Percentiles rank a stretch among this genome's conserved stretches.
These are phyloP conservation scores for Coemansia sp. DNA, from an alignment of 192 early-diverging fungal genomes.

Conservation along the genomic window DNA sequence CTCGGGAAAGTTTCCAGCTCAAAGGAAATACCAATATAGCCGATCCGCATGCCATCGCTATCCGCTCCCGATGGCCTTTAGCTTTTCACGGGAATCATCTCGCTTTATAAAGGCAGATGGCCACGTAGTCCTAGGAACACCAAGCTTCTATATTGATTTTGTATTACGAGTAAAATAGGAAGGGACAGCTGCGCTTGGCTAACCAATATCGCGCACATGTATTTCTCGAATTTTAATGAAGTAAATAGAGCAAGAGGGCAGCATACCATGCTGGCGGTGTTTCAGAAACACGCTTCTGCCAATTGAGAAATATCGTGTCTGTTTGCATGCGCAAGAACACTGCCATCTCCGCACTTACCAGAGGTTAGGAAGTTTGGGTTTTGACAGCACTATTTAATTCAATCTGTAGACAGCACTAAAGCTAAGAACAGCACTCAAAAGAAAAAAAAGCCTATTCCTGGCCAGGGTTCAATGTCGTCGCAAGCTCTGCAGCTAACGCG, in stretches of 20 bases:
- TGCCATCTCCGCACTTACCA: neutral
- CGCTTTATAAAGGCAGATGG: neutral
- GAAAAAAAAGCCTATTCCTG: neutral
- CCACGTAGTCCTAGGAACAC: neutral
- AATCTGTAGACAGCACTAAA: no score
- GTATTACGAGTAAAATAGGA: no score
- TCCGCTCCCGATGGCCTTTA: neutral
- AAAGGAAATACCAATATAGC: no score
- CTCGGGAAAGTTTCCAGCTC: neutral
- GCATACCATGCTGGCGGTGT: conserved; percentile 10
- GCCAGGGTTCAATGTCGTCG: neutral
- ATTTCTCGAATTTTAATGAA: neutral
- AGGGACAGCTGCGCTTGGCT: no score
- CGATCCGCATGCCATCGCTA: neutral
- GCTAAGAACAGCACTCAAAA: neutral
- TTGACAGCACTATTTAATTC: no score
- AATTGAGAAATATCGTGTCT: neutral
- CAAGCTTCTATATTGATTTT: no score
- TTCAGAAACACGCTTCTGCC: conserved; percentile 1
- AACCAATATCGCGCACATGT: no score
- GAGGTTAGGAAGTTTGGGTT: neutral
- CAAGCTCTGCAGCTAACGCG: conserved; percentile 17
- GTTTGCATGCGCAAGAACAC: neutral
- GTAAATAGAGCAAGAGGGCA: neutral
- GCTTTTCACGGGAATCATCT: neutral